These are phyloP conservation scores for Phalaenopsis equestris DNA, from an alignment of 106 monocot species.

Conservation along the genomic window DNA sequence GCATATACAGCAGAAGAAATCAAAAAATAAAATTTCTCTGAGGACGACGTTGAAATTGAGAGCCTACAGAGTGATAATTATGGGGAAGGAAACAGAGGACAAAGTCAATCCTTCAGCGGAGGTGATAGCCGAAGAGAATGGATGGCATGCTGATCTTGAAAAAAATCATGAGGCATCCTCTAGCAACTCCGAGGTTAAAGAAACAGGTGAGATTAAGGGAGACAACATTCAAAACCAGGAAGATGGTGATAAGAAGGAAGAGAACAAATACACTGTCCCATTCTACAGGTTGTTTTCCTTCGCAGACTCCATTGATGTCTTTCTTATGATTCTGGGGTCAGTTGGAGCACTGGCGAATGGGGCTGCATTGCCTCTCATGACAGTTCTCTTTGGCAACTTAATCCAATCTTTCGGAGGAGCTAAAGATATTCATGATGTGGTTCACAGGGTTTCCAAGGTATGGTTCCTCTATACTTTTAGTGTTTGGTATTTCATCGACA, in stretches of 20 bases:
- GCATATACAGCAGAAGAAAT: no score
- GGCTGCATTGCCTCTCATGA: slow-evolving; percentile 44
- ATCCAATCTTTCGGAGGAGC: slow-evolving; percentile 50
- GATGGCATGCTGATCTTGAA: neutral
- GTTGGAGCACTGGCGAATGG: slow-evolving; percentile 46
- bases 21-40: no score
- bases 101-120: neutral
- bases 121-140: neutral
- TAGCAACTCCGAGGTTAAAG: neutral
- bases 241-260: slow-evolving; percentile 2
- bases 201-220: neutral
- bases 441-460: slow-evolving; percentile 51
- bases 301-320: slow-evolving; percentile 42
- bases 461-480: neutral
- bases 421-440: slow-evolving; percentile 18
- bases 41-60: neutral
- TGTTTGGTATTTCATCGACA: neutral
- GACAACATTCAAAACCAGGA: neutral
- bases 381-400: slow-evolving; percentile 45
- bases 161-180: slow-evolving; percentile 2
- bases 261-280: slow-evolving; percentile 18
- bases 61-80: neutral
- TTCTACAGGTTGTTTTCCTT: slow-evolving; percentile 53
- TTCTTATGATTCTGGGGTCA: slow-evolving; percentile 43
- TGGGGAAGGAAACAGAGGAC: neutral